Percentiles rank a stretch among this genome's conserved stretches.
phyloP scores from a whole-genome alignment of 805 yeast species.

The Kuraishia ogatae region DNA sequence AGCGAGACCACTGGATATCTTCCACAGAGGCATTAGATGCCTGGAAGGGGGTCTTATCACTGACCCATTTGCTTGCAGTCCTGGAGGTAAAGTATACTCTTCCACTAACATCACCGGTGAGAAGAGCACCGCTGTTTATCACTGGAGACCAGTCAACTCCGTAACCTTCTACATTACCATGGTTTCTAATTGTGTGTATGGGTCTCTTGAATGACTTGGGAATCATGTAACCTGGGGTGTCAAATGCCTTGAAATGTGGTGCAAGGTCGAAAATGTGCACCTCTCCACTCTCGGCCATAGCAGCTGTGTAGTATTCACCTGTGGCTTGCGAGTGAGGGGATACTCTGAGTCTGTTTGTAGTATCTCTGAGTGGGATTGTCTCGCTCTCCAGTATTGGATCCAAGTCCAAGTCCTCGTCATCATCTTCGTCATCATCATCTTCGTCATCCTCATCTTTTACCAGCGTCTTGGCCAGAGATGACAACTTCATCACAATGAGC shows the following conservation, averaged over 20 bases:
- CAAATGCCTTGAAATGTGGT: slow-evolving; percentile 74
- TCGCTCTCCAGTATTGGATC: slow-evolving; percentile 89
- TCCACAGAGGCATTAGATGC: slow-evolving; percentile 76
- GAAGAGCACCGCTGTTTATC: slow-evolving; percentile 65
- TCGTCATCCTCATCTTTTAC: slow-evolving; percentile 77
- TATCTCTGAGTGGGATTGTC: slow-evolving; percentile 63
- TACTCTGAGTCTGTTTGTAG: slow-evolving; percentile 84
- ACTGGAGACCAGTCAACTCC: slow-evolving; percentile 96
- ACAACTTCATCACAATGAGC: slow-evolving; percentile 71
- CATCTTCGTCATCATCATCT: slow-evolving; percentile 64
- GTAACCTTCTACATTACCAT: slow-evolving; percentile 95
- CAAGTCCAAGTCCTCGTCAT: slow-evolving; percentile 57
- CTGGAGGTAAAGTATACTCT: slow-evolving; percentile 71
- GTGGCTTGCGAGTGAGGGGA: slow-evolving; percentile 68
- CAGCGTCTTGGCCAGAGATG: slow-evolving; percentile 76
- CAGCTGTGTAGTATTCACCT: slow-evolving; percentile 80
- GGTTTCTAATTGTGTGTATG: slow-evolving; percentile 68
- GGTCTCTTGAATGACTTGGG: slow-evolving; percentile 77
- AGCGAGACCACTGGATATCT: slow-evolving; percentile 93
- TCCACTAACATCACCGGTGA: slow-evolving; percentile 88
- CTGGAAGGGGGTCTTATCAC: slow-evolving; percentile 75
- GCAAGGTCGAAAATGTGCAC: slow-evolving; percentile 77
- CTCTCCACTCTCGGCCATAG: slow-evolving; percentile 87
- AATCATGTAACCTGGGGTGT: slow-evolving; percentile 76
- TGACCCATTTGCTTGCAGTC: slow-evolving; percentile 71